Conservation (phyloP, 1,284 basidiomycete genomes). For the Malassezia nana region DNA sequence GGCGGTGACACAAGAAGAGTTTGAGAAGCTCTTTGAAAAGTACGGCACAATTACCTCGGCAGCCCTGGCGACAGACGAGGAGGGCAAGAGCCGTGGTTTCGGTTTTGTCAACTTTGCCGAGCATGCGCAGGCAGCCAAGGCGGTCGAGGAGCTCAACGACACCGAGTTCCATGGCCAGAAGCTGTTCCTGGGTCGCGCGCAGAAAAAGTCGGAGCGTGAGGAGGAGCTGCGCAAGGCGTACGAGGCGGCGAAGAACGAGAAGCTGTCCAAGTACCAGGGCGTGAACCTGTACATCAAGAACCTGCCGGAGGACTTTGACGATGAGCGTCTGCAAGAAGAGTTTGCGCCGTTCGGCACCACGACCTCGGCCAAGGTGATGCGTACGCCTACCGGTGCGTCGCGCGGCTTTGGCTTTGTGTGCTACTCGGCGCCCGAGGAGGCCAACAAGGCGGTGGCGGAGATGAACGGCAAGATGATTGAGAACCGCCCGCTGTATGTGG, state of each 20-base stretch:
- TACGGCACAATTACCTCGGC: constrained; percentile 84
- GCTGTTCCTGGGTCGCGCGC: constrained; percentile 89
- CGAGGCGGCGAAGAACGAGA: constrained; percentile 90
- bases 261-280: constrained; percentile 94
- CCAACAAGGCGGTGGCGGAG: constrained; percentile 97
- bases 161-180: constrained; percentile 75
- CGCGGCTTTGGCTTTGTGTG: constrained; percentile 99
- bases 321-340: constrained; percentile 52
- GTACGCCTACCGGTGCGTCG: constrained; percentile 65
- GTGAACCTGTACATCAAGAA: constrained; percentile 99
- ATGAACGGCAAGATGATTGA: constrained; percentile 99
- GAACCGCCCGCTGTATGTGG: constrained; percentile 95
- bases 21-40: constrained; percentile 67
- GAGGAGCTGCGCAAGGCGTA: constrained; percentile 89
- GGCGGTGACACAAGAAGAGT: constrained; percentile 76
- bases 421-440: constrained; percentile 96
- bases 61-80: constrained; percentile 64
- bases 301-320: constrained; percentile 49
- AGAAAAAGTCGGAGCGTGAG: constrained; percentile 97
- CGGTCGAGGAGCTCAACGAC: constrained; percentile 84
- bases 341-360: constrained; percentile 95
- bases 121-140: constrained; percentile 83
- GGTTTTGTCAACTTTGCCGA: constrained; percentile 94
- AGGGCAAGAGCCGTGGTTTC: constrained; percentile 84
- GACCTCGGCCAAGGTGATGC: constrained; percentile 99